A percentile compares a stretch with the other conserved stretches of the same genome.
These are phyloP conservation scores for Neopestalotiopsis sp. DNA, from an alignment of 2,329 filamentous ascomycete species.

Conservation along the genomic window DNA sequence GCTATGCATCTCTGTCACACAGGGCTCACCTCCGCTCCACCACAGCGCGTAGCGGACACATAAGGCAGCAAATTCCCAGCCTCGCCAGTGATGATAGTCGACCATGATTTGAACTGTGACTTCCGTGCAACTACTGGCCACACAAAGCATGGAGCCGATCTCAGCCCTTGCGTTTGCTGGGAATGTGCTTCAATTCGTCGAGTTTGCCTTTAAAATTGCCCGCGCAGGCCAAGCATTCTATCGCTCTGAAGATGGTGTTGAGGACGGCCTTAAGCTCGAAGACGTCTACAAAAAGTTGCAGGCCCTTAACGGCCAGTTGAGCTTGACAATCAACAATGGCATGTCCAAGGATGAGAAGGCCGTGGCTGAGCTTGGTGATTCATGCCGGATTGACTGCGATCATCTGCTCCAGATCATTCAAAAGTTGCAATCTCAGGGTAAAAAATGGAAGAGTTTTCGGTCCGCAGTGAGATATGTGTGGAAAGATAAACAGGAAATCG, in stretches of 20 bases:
- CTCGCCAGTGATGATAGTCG: not conserved
- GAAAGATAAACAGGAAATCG: not conserved
- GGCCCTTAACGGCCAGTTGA: not conserved
- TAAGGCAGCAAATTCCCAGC: not conserved
- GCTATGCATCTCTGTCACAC: too few relatives aligned
- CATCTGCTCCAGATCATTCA: not conserved
- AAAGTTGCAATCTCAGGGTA: not conserved
- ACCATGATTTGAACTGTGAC: not conserved
- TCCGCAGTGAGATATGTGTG: not conserved
- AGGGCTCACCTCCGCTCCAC: too few relatives aligned
- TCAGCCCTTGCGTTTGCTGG: not conserved
- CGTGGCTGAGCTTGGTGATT: not conserved
- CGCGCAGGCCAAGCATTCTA: not conserved
- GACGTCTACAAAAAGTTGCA: not conserved
- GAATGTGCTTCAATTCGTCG: not conserved
- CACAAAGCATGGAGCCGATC: slow-evolving; percentile 1
- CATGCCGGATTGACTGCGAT: not conserved
- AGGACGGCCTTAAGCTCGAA: not conserved
- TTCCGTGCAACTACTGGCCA: not conserved
- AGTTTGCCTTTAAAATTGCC: not conserved
- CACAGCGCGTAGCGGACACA: too few relatives aligned
- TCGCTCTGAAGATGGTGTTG: not conserved
- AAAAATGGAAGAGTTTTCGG: not conserved
- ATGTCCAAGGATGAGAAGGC: not conserved
- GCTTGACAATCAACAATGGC: not conserved